Evolutionary conservation across 2,329 filamentous ascomycete genomes (phyloP).

Genomic region (Pseudocercospora macadamiae): DNA sequence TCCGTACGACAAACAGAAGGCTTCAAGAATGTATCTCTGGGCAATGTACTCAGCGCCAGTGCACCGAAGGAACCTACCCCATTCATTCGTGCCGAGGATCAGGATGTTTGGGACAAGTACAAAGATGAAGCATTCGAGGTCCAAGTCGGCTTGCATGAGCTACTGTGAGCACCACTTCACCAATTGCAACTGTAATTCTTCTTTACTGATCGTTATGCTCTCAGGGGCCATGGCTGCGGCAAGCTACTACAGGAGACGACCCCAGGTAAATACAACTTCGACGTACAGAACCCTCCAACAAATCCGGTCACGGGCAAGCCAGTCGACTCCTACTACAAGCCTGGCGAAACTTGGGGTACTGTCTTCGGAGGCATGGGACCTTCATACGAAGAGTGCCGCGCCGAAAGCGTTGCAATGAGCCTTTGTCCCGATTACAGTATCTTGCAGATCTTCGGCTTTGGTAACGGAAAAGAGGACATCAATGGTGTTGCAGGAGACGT

Average conservation of each 20-base stretch:
- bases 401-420: constrained; percentile 91
- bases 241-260: constrained; percentile 90
- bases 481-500: constrained; percentile 80
- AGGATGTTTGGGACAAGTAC: constrained; percentile 77
- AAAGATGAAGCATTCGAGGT: constrained; percentile 90
- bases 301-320: constrained; percentile 79
- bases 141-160: constrained; percentile 91
- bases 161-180: constrained; percentile 61
- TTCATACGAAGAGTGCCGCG: constrained; percentile 91
- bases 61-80: constrained; percentile 90
- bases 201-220: constrained; percentile 53
- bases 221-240: constrained; percentile 90
- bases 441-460: constrained; percentile 88
- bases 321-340: constrained; percentile 87
- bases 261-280: constrained; percentile 84
- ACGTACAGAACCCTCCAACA: constrained; percentile 76
- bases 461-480: constrained; percentile 73
- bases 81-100: constrained; percentile 79
- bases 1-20: constrained; percentile 79
- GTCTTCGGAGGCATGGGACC: constrained; percentile 86
- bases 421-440: constrained; percentile 86
- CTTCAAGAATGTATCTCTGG: constrained; percentile 92
- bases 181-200: neutral
- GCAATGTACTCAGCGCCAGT: constrained; percentile 90
- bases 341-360: constrained; percentile 90